Percentiles rank a stretch among this genome's conserved stretches.
Evolutionary conservation across 352 stramenopile genomes (phyloP).

Genomic region (Pythium rhizo-oryzae): DNA sequence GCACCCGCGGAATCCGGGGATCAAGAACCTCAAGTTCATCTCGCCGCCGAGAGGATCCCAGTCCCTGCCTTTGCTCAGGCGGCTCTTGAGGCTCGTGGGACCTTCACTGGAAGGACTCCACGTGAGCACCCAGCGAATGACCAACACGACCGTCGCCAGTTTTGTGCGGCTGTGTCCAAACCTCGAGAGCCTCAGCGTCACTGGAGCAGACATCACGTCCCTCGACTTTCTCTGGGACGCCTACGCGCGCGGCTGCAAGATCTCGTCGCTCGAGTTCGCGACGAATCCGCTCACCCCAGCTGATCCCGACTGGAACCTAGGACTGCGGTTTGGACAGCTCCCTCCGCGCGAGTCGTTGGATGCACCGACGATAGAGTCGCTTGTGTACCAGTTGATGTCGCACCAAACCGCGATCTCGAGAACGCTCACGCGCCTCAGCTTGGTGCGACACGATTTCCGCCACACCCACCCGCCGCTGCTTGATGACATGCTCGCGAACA

Average conservation of each 20-base stretch:
- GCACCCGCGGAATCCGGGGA: not conserved
- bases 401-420: not conserved
- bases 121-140: not conserved
- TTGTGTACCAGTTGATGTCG: not conserved
- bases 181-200: constrained; percentile 6
- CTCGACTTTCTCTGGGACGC: constrained; percentile 4
- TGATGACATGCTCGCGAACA: not conserved
- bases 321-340: not conserved
- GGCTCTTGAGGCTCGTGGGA: not conserved
- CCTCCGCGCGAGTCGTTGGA: not conserved
- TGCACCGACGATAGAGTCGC: not conserved
- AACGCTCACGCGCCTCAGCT: constrained; percentile 1
- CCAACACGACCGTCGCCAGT: not conserved
- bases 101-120: not conserved
- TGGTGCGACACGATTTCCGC: not conserved
- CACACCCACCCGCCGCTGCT: not conserved
- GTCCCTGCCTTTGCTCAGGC: not conserved
- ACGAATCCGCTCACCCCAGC: not conserved
- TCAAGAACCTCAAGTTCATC: constrained; percentile 5
- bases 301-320: not conserved
- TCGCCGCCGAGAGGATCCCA: not conserved
- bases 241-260: not conserved
- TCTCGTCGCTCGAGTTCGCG: constrained; percentile 7
- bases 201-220: not conserved
- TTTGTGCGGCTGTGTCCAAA: constrained; percentile 1